A percentile compares a stretch with the other conserved stretches of the same genome.
phyloP scores from a whole-genome alignment of 257 asterid genomes.

The Echium plantagineum region DNA sequence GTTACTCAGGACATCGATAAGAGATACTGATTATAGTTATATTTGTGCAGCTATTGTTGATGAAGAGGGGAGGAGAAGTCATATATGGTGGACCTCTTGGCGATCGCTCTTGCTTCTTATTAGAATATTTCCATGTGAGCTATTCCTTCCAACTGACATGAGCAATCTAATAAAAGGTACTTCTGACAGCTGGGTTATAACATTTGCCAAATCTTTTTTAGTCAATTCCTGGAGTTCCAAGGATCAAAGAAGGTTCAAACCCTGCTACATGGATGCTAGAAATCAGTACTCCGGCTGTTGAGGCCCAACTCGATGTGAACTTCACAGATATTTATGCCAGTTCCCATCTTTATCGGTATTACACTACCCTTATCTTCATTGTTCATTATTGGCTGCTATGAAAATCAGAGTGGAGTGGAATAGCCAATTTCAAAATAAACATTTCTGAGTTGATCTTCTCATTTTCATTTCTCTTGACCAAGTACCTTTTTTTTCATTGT shows the following conservation, averaged over 20 bases:
- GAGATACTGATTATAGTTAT: not conserved
- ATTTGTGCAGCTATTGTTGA: slow-evolving; percentile 45
- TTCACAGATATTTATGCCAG: slow-evolving; percentile 54
- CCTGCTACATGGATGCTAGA: slow-evolving; percentile 97
- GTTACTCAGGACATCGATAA: too few relatives aligned
- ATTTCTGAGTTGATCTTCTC: not conserved
- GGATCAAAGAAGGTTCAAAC: slow-evolving; percentile 58
- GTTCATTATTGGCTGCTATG: not conserved
- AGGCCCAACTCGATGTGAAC: slow-evolving; percentile 58
- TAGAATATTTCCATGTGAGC: slow-evolving; percentile 67
- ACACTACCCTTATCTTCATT: slow-evolving; percentile 1
- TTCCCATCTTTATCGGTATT: slow-evolving; percentile 70
- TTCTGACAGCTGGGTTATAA: not conserved
- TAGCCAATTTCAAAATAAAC: not conserved
- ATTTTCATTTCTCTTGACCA: not conserved
- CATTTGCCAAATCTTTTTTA: slow-evolving; percentile 11
- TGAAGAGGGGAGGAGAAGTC: slow-evolving; percentile 93
- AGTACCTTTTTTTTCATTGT: not conserved
- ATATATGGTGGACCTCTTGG: slow-evolving; percentile 75
- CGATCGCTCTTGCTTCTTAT: slow-evolving; percentile 45
- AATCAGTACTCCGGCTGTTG: slow-evolving; percentile 52
- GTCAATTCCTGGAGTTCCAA: slow-evolving; percentile 70
- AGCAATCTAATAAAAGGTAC: not conserved
- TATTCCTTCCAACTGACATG: slow-evolving; percentile 4
- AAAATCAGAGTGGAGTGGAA: not conserved